Conservation (phyloP, 805 yeast genomes). For the Barnettozyma siamensis region DNA sequence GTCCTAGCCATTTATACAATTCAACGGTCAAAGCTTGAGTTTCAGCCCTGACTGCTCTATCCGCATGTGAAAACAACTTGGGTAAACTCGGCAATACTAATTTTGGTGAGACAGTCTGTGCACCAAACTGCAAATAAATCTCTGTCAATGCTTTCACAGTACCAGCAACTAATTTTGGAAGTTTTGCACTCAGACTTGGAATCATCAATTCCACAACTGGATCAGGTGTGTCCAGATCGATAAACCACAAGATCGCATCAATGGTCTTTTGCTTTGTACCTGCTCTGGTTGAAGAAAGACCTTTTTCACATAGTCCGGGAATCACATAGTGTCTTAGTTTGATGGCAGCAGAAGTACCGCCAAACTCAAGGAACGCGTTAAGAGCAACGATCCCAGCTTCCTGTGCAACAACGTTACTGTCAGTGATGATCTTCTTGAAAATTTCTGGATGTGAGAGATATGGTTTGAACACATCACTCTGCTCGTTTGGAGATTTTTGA, state of each 20-base stretch:
- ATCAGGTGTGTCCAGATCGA: slow-evolving; percentile 63
- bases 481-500: slow-evolving; percentile 45
- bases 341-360: slow-evolving; percentile 40
- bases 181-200: slow-evolving; percentile 54
- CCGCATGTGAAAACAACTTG: slow-evolving; percentile 78
- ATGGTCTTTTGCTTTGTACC: slow-evolving; percentile 63
- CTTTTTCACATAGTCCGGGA: slow-evolving; percentile 69
- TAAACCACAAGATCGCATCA: slow-evolving; percentile 55
- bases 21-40: slow-evolving; percentile 64
- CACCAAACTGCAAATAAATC: slow-evolving; percentile 52
- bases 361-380: slow-evolving; percentile 47
- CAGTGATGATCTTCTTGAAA: slow-evolving; percentile 57
- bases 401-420: slow-evolving; percentile 86
- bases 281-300: slow-evolving; percentile 66
- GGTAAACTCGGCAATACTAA: slow-evolving; percentile 52
- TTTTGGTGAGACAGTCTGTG: slow-evolving; percentile 53
- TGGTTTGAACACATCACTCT: slow-evolving; percentile 48
- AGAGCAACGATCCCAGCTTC: slow-evolving; percentile 68
- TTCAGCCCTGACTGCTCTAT: slow-evolving; percentile 77
- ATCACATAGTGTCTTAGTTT: slow-evolving; percentile 39
- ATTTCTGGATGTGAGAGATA: slow-evolving; percentile 49
- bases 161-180: slow-evolving; percentile 77
- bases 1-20: slow-evolving; percentile 69
- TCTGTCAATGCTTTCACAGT: slow-evolving; percentile 50
- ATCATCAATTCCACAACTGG: slow-evolving; percentile 60